These are phyloP conservation scores for Kuraishia floccosa DNA, from an alignment of 805 yeast species.

Conservation along the genomic window DNA sequence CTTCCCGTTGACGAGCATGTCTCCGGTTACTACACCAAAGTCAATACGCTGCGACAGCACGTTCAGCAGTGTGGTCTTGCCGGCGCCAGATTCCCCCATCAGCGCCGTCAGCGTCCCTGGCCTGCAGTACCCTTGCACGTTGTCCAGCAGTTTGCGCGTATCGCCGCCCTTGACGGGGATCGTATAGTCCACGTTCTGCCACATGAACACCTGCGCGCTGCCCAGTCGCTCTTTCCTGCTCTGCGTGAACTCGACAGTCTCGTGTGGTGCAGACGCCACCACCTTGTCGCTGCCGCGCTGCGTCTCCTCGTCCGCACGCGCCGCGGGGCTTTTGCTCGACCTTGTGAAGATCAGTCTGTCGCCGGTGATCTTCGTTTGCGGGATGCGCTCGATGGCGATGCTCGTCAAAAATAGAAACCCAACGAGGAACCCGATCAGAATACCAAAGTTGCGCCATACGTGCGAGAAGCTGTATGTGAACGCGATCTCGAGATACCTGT, in stretches of 20 bases:
- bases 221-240: slow-evolving; percentile 2
- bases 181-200: slow-evolving; percentile 13
- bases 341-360: slow-evolving; percentile 17
- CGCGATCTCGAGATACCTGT: slow-evolving; percentile 32
- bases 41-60: slow-evolving; percentile 31
- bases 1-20: slow-evolving; percentile 33
- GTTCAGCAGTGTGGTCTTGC: slow-evolving; percentile 38
- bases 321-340: slow-evolving; percentile 13
- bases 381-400: slow-evolving; percentile 17
- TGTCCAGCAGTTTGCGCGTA: slow-evolving; percentile 13
- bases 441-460: slow-evolving; percentile 24
- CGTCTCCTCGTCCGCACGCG: not conserved
- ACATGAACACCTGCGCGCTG: slow-evolving; percentile 6
- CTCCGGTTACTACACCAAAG: slow-evolving; percentile 36
- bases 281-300: not conserved
- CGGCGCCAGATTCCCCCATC: slow-evolving; percentile 39
- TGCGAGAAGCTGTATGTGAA: slow-evolving; percentile 34
- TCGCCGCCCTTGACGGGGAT: slow-evolving; percentile 11
- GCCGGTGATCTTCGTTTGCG: slow-evolving; percentile 16
- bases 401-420: slow-evolving; percentile 11
- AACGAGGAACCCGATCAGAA: slow-evolving; percentile 14
- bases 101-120: slow-evolving; percentile 31
- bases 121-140: slow-evolving; percentile 15
- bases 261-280: slow-evolving; percentile 2
- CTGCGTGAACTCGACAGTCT: slow-evolving; percentile 1